Base-by-base conservation (phyloP, 139 green algal species). In the Medakamo hakoo region DNA sequence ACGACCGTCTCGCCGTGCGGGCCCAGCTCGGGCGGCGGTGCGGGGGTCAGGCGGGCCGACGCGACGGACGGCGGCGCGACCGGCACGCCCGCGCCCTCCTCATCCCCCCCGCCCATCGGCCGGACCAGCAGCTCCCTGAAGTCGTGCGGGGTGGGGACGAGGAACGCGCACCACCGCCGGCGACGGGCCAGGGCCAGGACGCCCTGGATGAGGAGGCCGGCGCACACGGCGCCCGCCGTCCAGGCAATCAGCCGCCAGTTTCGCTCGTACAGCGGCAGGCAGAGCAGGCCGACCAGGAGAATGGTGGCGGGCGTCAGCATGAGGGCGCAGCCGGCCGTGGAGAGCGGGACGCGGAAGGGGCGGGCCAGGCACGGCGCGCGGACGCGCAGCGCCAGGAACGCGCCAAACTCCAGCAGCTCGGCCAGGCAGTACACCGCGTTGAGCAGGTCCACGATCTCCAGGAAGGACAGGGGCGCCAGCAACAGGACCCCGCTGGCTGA, bases 401-500 rank as follows among this genome's bases (percentile, higher is more conserved):
- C 91, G 25, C 73, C 76, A 78, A 97, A 97, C 86, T 97, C 89
- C 58, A 97, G 78, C 63, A 97, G 76, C 78, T 95, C 82, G 18
- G 83, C 89, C 55, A 97, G 65, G 79, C 90, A 96, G 77, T 97
- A 97, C 55, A 94, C 76, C 48, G 87, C 82, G 79, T 97, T 97
- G 22, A 96, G 80, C 64, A 96, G 75, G 71, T 93, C 77, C 60
- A 96, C 84, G 59, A 96, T 93, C 59, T 87, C 60, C 63, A 88
- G 48, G 63, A 94, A 94, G 63, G 63, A 64, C 63, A 87, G 75
- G 57, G 24, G 40, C 9, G 16, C 40, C 40, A 52, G 40, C 40
- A 52, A 16, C 40, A 52, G 40, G 40, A 52, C 16, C 19, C 19
- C 30, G 27, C 2, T 21, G 31, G 23, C 48, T 52, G 16, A 52